phyloP scores from a whole-genome alignment of 805 yeast genomes.

The Candida dajiaensis region DNA sequence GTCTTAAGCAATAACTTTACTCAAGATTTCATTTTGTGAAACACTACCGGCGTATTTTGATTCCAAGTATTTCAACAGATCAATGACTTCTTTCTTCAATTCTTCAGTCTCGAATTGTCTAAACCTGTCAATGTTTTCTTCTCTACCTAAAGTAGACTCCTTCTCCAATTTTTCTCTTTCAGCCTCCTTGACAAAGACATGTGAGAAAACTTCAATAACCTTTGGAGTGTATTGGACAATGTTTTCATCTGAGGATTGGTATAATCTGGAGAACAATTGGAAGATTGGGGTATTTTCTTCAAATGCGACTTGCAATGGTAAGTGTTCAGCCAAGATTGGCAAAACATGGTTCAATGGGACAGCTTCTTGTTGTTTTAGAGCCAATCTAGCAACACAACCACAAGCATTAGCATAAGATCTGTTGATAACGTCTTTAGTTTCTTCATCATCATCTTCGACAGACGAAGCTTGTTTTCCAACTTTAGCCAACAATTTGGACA shows the following conservation, averaged over 20 bases:
- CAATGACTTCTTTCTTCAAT: slow-evolving; percentile 56
- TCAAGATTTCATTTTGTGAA: slow-evolving; percentile 35
- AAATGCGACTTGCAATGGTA: slow-evolving; percentile 82
- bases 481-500: slow-evolving; percentile 69
- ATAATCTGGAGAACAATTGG: slow-evolving; percentile 66
- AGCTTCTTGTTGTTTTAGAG: slow-evolving; percentile 60
- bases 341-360: slow-evolving; percentile 75
- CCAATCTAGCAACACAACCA: slow-evolving; percentile 95
- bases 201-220: slow-evolving; percentile 61
- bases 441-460: slow-evolving; percentile 60
- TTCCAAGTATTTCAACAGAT: slow-evolving; percentile 69
- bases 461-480: slow-evolving; percentile 64
- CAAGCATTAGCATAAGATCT: slow-evolving; percentile 90
- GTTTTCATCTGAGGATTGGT: slow-evolving; percentile 53
- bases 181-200: slow-evolving; percentile 67
- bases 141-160: slow-evolving; percentile 82
- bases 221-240: slow-evolving; percentile 51
- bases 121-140: slow-evolving; percentile 68
- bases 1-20: slow-evolving; percentile 25
- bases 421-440: slow-evolving; percentile 70
- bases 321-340: slow-evolving; percentile 66
- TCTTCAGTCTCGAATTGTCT: slow-evolving; percentile 75
- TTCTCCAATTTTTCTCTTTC: slow-evolving; percentile 64
- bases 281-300: slow-evolving; percentile 94
- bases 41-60: slow-evolving; percentile 58